Percentiles rank a stretch among this genome's conserved stretches.
Evolutionary conservation across 331 rosid species (phyloP).

Genomic region (Pyracantha coccinea): DNA sequence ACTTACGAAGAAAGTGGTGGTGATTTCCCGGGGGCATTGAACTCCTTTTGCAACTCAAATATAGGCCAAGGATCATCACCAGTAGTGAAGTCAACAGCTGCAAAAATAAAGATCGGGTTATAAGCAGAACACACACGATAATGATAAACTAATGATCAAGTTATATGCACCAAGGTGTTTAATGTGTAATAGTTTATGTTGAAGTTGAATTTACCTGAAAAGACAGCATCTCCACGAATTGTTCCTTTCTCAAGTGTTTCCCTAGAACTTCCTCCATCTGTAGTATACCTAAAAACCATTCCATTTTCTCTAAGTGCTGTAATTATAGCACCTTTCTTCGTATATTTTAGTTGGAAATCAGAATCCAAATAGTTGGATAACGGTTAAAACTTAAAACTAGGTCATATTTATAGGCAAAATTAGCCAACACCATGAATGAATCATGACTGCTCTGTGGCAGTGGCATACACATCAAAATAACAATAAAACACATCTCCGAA

Average conservation of each 20-base stretch:
- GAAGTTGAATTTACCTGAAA: constrained; percentile 52
- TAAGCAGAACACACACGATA: not conserved
- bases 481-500: constrained; percentile 2
- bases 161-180: not conserved
- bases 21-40: constrained; percentile 85
- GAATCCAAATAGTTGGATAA: not conserved
- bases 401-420: not conserved
- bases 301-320: not conserved
- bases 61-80: constrained; percentile 87
- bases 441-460: not conserved
- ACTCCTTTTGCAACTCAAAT: constrained; percentile 82
- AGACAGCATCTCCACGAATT: constrained; percentile 71
- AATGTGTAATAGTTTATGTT: not conserved
- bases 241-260: constrained; percentile 85
- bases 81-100: constrained; percentile 91
- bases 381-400: not conserved
- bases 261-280: constrained; percentile 93
- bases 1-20: constrained; percentile 82
- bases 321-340: not conserved
- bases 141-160: not conserved
- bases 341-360: not conserved
- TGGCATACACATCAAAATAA: not conserved
- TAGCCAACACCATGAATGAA: not conserved
- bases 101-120: constrained; percentile 15
- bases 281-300: constrained; percentile 63